Conservation (phyloP, 805 yeast species). For the Candida arabinofermentans region DNA sequence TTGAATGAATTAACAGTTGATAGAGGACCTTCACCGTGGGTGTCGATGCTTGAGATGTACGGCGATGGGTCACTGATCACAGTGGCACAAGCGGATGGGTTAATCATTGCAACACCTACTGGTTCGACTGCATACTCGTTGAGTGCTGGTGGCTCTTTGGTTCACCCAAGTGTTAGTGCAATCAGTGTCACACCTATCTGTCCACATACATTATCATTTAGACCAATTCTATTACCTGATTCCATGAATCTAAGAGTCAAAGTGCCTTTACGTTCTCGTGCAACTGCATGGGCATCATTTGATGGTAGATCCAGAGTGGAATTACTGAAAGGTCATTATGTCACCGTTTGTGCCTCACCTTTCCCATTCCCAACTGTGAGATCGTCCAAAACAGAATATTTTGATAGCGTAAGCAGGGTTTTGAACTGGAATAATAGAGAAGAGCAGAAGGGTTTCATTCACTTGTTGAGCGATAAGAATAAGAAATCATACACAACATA, state of each 20-base stretch:
- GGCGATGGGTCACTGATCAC: conserved; percentile 85
- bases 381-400: conserved; percentile 66
- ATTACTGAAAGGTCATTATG: conserved; percentile 76
- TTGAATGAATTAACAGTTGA: conserved; percentile 88
- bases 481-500: conserved; percentile 37
- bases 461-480: conserved; percentile 54
- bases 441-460: conserved; percentile 76
- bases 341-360: conserved; percentile 79
- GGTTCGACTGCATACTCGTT: conserved; percentile 95
- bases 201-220: conserved; percentile 89
- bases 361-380: conserved; percentile 93
- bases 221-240: conserved; percentile 91
- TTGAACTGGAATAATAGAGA: conserved; percentile 93
- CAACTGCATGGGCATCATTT: conserved; percentile 95
- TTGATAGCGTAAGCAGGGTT: conserved; percentile 81
- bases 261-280: conserved; percentile 73
- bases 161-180: conserved; percentile 91
- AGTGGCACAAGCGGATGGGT: conserved; percentile 90
- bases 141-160: conserved; percentile 92
- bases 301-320: conserved; percentile 91
- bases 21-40: conserved; percentile 91
- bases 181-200: conserved; percentile 93
- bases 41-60: conserved; percentile 82
- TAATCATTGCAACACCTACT: conserved; percentile 90
- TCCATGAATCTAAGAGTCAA: conserved; percentile 81